Evolutionary conservation across 495 filamentous ascomycete genomes (phyloP), one percentile per base, ranked within the genome.

Genomic region (Talaromyces wortmannii): DNA sequence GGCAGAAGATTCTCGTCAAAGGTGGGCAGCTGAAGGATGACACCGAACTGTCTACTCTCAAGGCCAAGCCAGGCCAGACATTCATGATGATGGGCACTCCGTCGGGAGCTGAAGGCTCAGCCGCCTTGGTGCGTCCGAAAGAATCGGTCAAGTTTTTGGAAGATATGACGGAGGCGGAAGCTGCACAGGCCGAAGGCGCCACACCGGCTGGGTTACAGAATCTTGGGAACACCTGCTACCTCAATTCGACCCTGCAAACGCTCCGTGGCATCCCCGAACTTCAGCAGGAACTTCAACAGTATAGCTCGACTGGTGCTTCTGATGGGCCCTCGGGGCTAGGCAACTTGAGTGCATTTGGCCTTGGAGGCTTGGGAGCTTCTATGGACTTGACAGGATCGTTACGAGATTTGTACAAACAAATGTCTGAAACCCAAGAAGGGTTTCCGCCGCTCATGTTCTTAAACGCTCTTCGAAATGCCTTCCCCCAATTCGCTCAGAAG

Each of bases 61-160:
- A 84, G 53, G 80, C 94, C 57, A 97, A 96, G 76, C 78, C 88
- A 7, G 87, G 89, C 48, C 89, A 95, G 64, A 83, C 75, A 6
- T 90, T 97, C 68, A 95, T 95, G 87, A 95, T 98, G 89, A 89
- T 98, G 85, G 94, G 95, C 13, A 95, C 90, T 3, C 89, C 94
- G 2, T 83, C 86, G 12, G 80, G 78, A 23, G 81, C 71, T 31
- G 80, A 80, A 43, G 79, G 73, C 7, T 72, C 71, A 18, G 71
- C 64, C 48, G 69, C 65, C 12, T 74, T 96, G 48, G 80, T 81
- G 55, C 79, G 84, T 23, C 95, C 95, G 7, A 90, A 87, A 60
- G 89, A 96, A 68, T 78, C 78, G 57, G 78, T 91, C 63, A 91
- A 86, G 69, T 98, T 98, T 61, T 67, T 95, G 59, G 94, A 98